Evolutionary conservation across 164 flowering plant genomes (phyloP).

Genomic region (Taxillus chinensis): DNA sequence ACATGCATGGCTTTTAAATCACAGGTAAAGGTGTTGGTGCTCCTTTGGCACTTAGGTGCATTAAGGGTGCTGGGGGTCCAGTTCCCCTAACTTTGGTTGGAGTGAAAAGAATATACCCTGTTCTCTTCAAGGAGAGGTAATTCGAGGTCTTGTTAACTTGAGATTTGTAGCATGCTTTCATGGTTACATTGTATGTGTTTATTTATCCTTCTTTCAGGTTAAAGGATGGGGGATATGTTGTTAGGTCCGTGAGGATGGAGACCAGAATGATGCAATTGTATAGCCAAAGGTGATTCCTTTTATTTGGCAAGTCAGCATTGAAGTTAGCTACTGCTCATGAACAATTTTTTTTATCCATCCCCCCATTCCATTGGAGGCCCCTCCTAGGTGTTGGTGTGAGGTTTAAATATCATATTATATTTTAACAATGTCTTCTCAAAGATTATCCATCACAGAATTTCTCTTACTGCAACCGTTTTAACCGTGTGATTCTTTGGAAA

Average conservation of each 20-base stretch:
- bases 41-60: conserved; percentile 83
- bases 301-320: neutral
- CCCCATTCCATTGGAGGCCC: no score
- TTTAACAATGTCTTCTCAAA: no score
- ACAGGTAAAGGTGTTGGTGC: conserved; percentile 52
- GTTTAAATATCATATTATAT: no score
- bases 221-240: conserved; percentile 43
- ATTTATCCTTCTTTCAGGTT: conserved; percentile 32
- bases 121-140: conserved; percentile 85
- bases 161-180: neutral
- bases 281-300: conserved; percentile 55
- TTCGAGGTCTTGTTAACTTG: neutral
- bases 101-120: conserved; percentile 72
- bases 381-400: no score
- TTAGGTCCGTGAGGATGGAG: conserved; percentile 83
- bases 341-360: no score
- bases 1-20: neutral
- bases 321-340: neutral
- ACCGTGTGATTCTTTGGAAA: no score
- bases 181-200: conserved; percentile 1
- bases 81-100: conserved; percentile 72
- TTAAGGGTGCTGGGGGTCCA: conserved; percentile 74
- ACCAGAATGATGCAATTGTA: conserved; percentile 35
- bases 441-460: no score
- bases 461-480: no score